Evolutionary conservation across 1,284 basidiomycete species (phyloP).

Genomic region (Marasmius tenuissimus): DNA sequence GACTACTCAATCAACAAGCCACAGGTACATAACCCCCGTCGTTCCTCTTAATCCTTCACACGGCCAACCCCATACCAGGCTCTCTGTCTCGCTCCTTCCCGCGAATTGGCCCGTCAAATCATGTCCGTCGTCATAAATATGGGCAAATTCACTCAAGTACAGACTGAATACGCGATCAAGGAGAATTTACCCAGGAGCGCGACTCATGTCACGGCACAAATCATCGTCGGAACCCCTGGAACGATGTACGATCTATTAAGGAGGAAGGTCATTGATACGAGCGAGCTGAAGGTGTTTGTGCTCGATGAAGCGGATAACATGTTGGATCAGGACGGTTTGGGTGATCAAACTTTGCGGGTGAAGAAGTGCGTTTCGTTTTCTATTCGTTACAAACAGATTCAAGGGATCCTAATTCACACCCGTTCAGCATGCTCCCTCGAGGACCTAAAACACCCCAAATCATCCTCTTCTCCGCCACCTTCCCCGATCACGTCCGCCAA

Average conservation of each 20-base stretch:
- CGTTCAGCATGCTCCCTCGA: conserved; percentile 63
- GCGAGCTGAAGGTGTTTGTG: conserved; percentile 89
- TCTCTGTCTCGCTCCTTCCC: conserved; percentile 90
- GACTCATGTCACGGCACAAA: conserved; percentile 81
- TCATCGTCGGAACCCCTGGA: conserved; percentile 96
- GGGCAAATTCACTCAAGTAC: conserved; percentile 93
- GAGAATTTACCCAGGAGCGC: conserved; percentile 72
- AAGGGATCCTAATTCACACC: background rate
- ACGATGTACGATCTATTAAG: conserved; percentile 88
- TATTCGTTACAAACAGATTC: conserved; percentile 8
- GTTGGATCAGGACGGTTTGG: conserved; percentile 93
- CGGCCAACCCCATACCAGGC: conserved; percentile 50
- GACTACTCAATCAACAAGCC: conserved; percentile 84
- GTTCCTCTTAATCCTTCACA: conserved; percentile 8
- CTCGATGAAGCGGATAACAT: conserved; percentile 99
- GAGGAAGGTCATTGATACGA: conserved; percentile 74
- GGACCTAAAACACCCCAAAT: conserved; percentile 66
- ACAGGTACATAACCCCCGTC: conserved; percentile 57
- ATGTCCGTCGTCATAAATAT: conserved; percentile 93
- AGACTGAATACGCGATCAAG: conserved; percentile 94
- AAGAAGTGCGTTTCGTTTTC: conserved; percentile 73
- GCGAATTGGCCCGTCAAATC: conserved; percentile 97
- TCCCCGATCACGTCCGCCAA: conserved; percentile 88
- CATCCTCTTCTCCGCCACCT: conserved; percentile 97
- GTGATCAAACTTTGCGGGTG: conserved; percentile 94